Percentiles rank a stretch among this genome's conserved stretches.
These are phyloP conservation scores for Geotrichum ghanense DNA, from an alignment of 805 yeast species.

Conservation along the genomic window DNA sequence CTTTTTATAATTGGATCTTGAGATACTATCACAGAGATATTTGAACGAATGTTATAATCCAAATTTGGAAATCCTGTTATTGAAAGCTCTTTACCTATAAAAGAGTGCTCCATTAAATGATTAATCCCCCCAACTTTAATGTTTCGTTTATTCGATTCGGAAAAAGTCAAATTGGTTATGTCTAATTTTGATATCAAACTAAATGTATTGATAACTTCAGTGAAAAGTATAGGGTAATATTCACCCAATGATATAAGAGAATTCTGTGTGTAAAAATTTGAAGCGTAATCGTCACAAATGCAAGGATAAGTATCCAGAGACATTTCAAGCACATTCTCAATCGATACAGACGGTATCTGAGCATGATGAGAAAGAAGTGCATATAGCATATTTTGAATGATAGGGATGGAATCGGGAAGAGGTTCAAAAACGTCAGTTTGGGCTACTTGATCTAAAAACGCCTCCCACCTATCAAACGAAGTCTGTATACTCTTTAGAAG, in stretches of 20 bases:
- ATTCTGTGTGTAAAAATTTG: conserved; percentile 34
- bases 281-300: conserved; percentile 33
- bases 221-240: conserved; percentile 53
- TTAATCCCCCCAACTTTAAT: no score
- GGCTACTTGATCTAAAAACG: conserved; percentile 41
- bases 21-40: conserved; percentile 20
- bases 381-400: conserved; percentile 32
- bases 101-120: no score
- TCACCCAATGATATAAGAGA: conserved; percentile 52
- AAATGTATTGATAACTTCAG: conserved; percentile 43
- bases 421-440: conserved; percentile 30
- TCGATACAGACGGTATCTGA: conserved; percentile 14
- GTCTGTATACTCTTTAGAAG: conserved; percentile 56
- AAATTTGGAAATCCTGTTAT: conserved; percentile 38
- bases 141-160: not conserved
- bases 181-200: conserved; percentile 44
- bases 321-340: conserved; percentile 44
- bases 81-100: conserved; percentile 11
- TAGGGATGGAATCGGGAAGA: conserved; percentile 20
- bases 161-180: conserved; percentile 18
- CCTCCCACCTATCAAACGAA: conserved; percentile 77
- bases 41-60: conserved; percentile 29
- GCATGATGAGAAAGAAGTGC: conserved; percentile 36
- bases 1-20: conserved; percentile 42
- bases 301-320: conserved; percentile 61